Evolutionary conservation across 257 asterid species (phyloP).

Genomic region (Echites panduratus): DNA sequence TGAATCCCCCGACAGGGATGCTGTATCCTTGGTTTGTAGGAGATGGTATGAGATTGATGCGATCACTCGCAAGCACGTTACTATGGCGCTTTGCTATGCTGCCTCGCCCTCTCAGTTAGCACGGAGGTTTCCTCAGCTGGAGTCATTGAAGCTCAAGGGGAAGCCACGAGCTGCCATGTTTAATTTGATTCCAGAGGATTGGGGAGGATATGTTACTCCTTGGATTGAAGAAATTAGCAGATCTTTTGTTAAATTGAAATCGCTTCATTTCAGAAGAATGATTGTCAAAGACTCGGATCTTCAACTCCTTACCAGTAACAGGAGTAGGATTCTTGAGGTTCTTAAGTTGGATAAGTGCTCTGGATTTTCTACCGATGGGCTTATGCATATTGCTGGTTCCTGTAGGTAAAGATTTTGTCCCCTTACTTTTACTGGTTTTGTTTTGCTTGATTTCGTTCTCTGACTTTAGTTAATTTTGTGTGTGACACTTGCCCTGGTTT

Average conservation of each 20-base stretch:
- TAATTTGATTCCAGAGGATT: slow-evolving; percentile 65
- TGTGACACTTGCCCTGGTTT: not conserved
- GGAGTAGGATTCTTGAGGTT: slow-evolving; percentile 42
- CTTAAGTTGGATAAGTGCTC: slow-evolving; percentile 80
- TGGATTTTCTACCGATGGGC: slow-evolving; percentile 73
- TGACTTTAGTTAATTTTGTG: not conserved
- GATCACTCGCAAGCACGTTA: slow-evolving; percentile 71
- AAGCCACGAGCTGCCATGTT: slow-evolving; percentile 94
- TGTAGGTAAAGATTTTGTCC: slow-evolving; percentile 43
- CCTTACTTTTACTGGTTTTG: not conserved
- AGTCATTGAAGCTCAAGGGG: slow-evolving; percentile 74
- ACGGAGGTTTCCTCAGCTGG: slow-evolving; percentile 56
- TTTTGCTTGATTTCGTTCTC: not conserved
- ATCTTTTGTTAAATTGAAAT: slow-evolving; percentile 38
- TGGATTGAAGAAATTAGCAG: slow-evolving; percentile 60
- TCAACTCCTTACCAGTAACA: slow-evolving; percentile 32
- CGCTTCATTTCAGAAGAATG: slow-evolving; percentile 76
- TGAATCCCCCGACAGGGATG: slow-evolving; percentile 65
- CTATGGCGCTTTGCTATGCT: slow-evolving; percentile 75
- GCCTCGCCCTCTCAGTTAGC: slow-evolving; percentile 51
- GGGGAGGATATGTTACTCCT: slow-evolving; percentile 75
- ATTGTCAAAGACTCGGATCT: slow-evolving; percentile 72
- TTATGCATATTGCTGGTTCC: slow-evolving; percentile 38
- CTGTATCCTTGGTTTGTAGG: slow-evolving; percentile 53
- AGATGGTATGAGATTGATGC: slow-evolving; percentile 61